Conservation (phyloP, 2,329 filamentous ascomycete genomes). For the Nemania bipapillata region DNA sequence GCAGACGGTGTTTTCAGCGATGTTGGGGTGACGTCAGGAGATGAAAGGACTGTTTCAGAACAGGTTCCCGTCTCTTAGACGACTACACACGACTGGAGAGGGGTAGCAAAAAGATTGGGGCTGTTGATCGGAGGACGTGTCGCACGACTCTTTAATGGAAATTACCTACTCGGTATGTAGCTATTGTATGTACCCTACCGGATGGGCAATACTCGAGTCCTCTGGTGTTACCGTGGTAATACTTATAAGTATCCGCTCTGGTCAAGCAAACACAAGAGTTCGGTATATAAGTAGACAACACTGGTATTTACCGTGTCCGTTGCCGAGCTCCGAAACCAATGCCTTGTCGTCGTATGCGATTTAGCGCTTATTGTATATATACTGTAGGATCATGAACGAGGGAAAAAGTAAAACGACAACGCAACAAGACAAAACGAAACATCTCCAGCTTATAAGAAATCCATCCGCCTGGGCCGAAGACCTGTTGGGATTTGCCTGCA, state of each 20-base stretch:
- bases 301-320: constrained; percentile 8
- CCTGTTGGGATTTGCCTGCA: neutral
- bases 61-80: constrained; percentile 12
- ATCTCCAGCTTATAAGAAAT: constrained; percentile 14
- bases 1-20: constrained; percentile 1
- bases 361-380: neutral
- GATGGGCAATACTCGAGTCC: constrained; percentile 10
- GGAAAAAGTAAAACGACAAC: neutral
- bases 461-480: neutral
- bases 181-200: neutral
- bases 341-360: neutral
- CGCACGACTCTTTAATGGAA: constrained; percentile 14
- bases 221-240: constrained; percentile 10
- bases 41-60: constrained; percentile 31
- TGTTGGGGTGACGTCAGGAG: constrained; percentile 33
- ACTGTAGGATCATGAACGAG: neutral
- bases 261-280: neutral
- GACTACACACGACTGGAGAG: constrained; percentile 12
- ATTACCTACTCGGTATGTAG: no score
- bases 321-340: constrained; percentile 25
- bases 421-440: neutral
- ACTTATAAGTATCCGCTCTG: constrained; percentile 7
- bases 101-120: constrained; percentile 5
- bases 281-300: neutral
- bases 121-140: constrained; percentile 32